These are phyloP conservation scores for Cyamopsis tetragonoloba DNA, from an alignment of 306 rosid species.

Conservation along the genomic window DNA sequence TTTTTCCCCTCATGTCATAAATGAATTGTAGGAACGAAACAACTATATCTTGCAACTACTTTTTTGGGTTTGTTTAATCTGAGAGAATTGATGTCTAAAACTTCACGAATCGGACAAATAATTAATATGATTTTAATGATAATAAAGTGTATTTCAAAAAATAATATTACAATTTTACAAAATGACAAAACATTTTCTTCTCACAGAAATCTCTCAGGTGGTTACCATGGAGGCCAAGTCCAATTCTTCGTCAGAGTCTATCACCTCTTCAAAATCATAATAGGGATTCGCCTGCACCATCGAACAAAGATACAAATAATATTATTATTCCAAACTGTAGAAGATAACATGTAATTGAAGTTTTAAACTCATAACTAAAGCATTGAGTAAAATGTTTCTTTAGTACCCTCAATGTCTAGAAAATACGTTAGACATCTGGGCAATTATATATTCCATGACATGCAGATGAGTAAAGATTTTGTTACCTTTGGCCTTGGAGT, in stretches of 20 bases:
- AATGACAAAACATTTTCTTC: conserved; percentile 8
- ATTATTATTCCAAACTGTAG: background rate
- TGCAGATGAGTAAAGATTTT: background rate
- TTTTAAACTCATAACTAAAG: background rate
- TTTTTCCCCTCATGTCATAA: too few species aligned
- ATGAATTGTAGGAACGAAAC: too few species aligned
- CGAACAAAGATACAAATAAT: background rate
- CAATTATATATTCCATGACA: background rate
- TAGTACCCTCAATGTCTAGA: background rate
- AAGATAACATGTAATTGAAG: background rate
- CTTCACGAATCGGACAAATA: background rate
- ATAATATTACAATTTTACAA: conserved; percentile 20
- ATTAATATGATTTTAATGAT: background rate
- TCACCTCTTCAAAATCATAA: conserved; percentile 63
- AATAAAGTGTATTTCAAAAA: conserved; percentile 19
- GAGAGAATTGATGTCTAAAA: conserved; percentile 1
- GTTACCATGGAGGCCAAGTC: conserved; percentile 82
- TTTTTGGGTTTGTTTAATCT: background rate
- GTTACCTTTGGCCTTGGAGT: conserved; percentile 81
- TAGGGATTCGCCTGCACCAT: conserved; percentile 58
- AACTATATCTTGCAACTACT: background rate
- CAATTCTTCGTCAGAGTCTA: conserved; percentile 84
- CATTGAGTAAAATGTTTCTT: background rate
- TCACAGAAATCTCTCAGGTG: conserved; percentile 22
- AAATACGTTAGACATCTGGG: background rate